These are phyloP conservation scores for Calocera cornea DNA, from an alignment of 768 basidiomycete genomes.

Conservation along the genomic window DNA sequence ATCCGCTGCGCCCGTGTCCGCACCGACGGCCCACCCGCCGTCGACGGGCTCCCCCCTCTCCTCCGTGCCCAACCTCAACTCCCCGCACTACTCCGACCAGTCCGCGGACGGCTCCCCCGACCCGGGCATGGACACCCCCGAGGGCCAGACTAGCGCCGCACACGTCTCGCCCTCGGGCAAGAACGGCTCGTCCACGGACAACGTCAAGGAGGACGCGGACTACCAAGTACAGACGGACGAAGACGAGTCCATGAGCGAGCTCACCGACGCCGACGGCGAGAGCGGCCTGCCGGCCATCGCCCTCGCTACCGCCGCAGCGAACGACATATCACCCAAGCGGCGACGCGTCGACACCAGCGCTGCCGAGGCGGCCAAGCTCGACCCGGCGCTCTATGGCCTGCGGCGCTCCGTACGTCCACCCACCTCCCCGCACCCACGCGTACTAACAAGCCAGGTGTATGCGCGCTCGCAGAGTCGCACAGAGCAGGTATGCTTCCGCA, in stretches of 20 bases:
- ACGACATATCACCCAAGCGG: neutral
- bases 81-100: neutral
- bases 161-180: neutral
- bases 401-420: conserved; percentile 18
- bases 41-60: neutral
- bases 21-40: neutral
- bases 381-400: conserved; percentile 20
- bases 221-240: neutral
- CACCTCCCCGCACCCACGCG: neutral
- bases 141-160: conserved; percentile 5
- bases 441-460: neutral
- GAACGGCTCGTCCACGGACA: neutral
- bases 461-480: neutral
- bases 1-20: neutral
- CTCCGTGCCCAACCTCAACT: conserved; percentile 7
- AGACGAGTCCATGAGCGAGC: conserved; percentile 8
- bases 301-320: neutral
- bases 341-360: neutral
- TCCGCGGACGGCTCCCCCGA: neutral
- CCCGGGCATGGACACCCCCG: neutral
- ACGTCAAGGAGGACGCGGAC: neutral
- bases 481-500: conserved; percentile 1
- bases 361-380: conserved; percentile 12
- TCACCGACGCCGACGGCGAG: conserved; percentile 7
- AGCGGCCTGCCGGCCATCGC: conserved; percentile 2